phyloP scores from a whole-genome alignment of 768 basidiomycete species.

The Podaxis mareebaensis region DNA sequence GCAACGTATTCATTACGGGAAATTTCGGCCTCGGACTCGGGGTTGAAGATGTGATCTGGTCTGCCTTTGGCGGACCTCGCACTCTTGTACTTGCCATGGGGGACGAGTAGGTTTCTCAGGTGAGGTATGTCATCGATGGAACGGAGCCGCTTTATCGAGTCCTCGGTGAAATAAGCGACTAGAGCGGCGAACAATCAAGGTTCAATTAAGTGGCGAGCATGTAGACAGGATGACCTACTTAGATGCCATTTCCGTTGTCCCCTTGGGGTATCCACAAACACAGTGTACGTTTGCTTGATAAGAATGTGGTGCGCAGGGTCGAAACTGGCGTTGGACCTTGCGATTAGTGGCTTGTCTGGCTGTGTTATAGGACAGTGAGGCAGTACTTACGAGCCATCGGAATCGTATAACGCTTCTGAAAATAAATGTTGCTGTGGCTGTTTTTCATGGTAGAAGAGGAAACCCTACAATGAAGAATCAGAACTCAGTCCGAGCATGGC shows the following conservation, averaged over 20 bases:
- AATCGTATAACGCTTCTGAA: constrained; percentile 45
- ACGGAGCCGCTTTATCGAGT: constrained; percentile 57
- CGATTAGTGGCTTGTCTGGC: not conserved
- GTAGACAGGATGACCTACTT: constrained; percentile 43
- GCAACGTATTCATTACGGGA: constrained; percentile 47
- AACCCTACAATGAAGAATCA: constrained; percentile 49
- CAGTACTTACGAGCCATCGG: constrained; percentile 26
- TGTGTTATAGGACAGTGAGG: not conserved
- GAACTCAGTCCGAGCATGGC: constrained; percentile 11
- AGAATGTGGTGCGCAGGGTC: constrained; percentile 43
- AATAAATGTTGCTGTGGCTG: constrained; percentile 52
- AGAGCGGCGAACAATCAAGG: constrained; percentile 25
- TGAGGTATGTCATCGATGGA: constrained; percentile 67
- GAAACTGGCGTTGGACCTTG: constrained; percentile 27
- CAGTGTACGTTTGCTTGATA: constrained; percentile 83
- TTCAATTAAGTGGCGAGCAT: constrained; percentile 23
- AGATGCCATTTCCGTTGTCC: constrained; percentile 83
- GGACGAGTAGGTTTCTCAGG: constrained; percentile 51
- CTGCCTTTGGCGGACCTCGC: constrained; percentile 65
- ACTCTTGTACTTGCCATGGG: constrained; percentile 69
- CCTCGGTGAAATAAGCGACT: constrained; percentile 81
- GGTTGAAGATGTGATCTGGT: constrained; percentile 51
- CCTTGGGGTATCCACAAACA: constrained; percentile 64
- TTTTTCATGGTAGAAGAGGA: constrained; percentile 80
- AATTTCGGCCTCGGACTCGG: constrained; percentile 38